A percentile compares a stretch with the other conserved stretches of the same genome.
Evolutionary conservation across 176 grass and related monocot genomes (phyloP).

Genomic region (Areca catechu): DNA sequence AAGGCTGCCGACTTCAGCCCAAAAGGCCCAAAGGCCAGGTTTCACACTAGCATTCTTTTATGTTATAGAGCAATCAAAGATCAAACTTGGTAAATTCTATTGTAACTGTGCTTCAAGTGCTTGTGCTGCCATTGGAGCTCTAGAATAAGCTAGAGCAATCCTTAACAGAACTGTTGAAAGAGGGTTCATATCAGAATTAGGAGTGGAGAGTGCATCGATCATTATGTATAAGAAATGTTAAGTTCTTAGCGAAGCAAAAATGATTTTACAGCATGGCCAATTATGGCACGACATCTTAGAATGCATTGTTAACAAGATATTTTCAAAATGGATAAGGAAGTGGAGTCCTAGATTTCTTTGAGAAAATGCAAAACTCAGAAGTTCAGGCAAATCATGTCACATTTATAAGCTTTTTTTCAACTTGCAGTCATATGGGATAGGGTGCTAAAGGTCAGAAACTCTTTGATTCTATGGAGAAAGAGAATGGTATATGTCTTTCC

Average conservation of each 20-base stretch:
- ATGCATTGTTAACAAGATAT: constrained; percentile 22
- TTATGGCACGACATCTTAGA: constrained; percentile 13
- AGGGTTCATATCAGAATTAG: constrained; percentile 15
- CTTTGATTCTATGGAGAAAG: constrained; percentile 11
- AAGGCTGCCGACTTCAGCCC: too few species aligned
- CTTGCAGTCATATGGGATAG: constrained; percentile 15
- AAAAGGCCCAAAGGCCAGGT: too few species aligned
- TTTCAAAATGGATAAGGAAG: constrained; percentile 17
- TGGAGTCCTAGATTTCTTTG: constrained; percentile 10
- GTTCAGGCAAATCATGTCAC: constrained; percentile 12
- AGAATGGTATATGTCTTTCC: constrained; percentile 4
- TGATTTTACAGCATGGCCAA: background rate
- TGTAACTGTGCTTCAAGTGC: constrained; percentile 18
- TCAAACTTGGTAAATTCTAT: constrained; percentile 16
- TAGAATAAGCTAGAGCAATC: constrained; percentile 20
- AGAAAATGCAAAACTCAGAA: constrained; percentile 16
- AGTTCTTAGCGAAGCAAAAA: constrained; percentile 14
- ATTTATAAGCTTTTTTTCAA: constrained; percentile 19
- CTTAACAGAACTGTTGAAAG: constrained; percentile 13
- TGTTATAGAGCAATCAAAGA: constrained; percentile 5
- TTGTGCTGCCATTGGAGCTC: constrained; percentile 11
- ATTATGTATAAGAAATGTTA: constrained; percentile 17
- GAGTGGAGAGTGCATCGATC: constrained; percentile 18
- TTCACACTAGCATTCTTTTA: constrained; percentile 11
- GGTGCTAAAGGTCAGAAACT: constrained; percentile 1